Base-by-base conservation (phyloP, 108 stramenopile species). In the Cyclotella kingstonii region DNA sequence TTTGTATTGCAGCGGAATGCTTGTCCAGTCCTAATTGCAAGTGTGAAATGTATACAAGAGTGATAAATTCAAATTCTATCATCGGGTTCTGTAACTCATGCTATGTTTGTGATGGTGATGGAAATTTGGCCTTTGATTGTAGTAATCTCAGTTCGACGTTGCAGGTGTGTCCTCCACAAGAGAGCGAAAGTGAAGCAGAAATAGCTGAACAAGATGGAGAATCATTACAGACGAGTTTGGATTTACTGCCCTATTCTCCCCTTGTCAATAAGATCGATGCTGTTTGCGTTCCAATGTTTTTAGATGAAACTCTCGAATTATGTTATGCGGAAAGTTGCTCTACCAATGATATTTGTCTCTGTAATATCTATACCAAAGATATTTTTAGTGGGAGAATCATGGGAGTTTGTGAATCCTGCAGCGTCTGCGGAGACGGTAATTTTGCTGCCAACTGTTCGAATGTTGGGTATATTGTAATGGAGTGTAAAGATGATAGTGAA, bases 281-380 rank as follows among this genome's bases (percentile, higher is more conserved):
- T 10, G 35, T 53, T 36, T 53, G 52, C 35, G 35, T 53, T 21
- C 33, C 33, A 0, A 6, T 19, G n/a, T 17, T 35, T 14, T n/a
- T n/a, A n/a, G 15, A 36, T 11, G 18, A 33, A 8, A 5, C 1
- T 17, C 18, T 21, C 5, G 52, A 53, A 35, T 19, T 53, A 17
- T 53, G 52, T 36, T 53, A 27, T 36, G 52, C 52, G 1, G 52
- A 35, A 53, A 35, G 35, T 10, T 53, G 52, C 35, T 38, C 52
- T 21, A 18, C 35, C 27, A 4, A 53, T 21, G 52, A 36, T 21
- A 53, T 12, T 4, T 53, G 52, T 36, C 52, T 10, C 5, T 53
- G 52, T 35, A 35, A 53, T 17, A 11, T 53, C 10, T 53, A 36
- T 35, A 35, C 18, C 18, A 14, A 35, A 53, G 52, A 53, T 33